phyloP scores from a whole-genome alignment of 75 land plant species.

The Sequoia sempervirens region DNA sequence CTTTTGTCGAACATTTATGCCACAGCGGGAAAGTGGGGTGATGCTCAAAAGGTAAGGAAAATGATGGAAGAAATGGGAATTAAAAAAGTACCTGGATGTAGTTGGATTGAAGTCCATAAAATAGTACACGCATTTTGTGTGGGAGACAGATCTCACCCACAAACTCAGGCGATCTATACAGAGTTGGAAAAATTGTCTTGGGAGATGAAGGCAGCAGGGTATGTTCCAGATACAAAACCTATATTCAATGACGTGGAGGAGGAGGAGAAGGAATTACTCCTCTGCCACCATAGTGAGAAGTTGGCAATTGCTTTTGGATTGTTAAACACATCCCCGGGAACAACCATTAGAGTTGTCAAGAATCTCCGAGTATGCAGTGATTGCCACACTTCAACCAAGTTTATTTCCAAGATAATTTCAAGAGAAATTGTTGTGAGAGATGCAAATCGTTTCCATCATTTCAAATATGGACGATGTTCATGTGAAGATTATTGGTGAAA shows the following conservation, averaged over 20 bases:
- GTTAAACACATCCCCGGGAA: constrained; percentile 10
- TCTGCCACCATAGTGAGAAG: constrained; percentile 29
- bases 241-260: constrained; percentile 15
- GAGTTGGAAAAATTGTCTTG: constrained; percentile 17
- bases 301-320: constrained; percentile 30
- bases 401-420: constrained; percentile 11
- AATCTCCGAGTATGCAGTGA: constrained; percentile 15
- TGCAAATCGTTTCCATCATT: constrained; percentile 11
- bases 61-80: constrained; percentile 13
- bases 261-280: constrained; percentile 19
- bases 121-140: constrained; percentile 24
- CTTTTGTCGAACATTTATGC: constrained; percentile 32
- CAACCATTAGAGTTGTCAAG: constrained; percentile 16
- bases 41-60: constrained; percentile 18
- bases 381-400: constrained; percentile 15
- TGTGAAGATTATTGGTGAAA: background rate
- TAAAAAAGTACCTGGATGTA: constrained; percentile 24
- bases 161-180: constrained; percentile 12
- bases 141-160: constrained; percentile 27
- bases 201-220: constrained; percentile 16
- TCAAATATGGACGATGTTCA: constrained; percentile 9
- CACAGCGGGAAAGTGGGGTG: constrained; percentile 17
- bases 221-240: constrained; percentile 11
- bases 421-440: constrained; percentile 16
- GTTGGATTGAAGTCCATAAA: constrained; percentile 24